Percentiles rank a stretch among this genome's conserved stretches.
Evolutionary conservation across 805 yeast species (phyloP).

Genomic region (Zygosaccharomyces siamensis): DNA sequence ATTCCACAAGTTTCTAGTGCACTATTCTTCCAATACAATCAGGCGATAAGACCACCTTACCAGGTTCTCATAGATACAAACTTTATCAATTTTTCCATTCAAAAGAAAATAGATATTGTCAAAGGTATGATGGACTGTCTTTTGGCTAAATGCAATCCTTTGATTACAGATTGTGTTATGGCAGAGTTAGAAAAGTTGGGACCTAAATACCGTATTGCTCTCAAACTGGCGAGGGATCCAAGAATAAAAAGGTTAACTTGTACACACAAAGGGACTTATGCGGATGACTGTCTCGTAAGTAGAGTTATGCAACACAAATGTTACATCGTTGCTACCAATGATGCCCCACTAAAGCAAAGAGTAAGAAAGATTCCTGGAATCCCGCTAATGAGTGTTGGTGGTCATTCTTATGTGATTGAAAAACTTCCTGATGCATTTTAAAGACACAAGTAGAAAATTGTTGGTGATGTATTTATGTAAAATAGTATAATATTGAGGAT

Average conservation of each 20-base stretch:
- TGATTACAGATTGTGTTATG: constrained; percentile 95
- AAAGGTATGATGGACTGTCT: constrained; percentile 95
- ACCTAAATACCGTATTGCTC: constrained; percentile 88
- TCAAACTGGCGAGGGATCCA: constrained; percentile 89
- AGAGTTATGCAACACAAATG: constrained; percentile 95
- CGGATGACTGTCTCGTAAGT: constrained; percentile 94
- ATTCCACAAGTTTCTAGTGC: constrained; percentile 96
- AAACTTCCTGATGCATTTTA: constrained; percentile 90
- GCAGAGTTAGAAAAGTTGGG: constrained; percentile 97
- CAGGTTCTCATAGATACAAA: constrained; percentile 95
- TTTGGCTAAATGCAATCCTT: constrained; percentile 91
- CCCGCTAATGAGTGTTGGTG: constrained; percentile 95
- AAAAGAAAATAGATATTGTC: constrained; percentile 90
- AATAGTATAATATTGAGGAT: constrained; percentile 2
- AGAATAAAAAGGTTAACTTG: constrained; percentile 82
- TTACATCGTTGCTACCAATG: constrained; percentile 95
- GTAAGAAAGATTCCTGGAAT: constrained; percentile 95
- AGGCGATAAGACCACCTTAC: constrained; percentile 95
- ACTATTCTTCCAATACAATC: constrained; percentile 87
- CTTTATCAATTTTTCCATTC: constrained; percentile 93
- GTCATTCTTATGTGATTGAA: constrained; percentile 86
- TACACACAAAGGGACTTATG: constrained; percentile 93
- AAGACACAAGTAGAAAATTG: not conserved
- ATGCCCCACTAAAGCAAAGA: constrained; percentile 92
- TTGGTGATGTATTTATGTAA: not conserved